These are phyloP conservation scores for Trichothecium sympodiale DNA, from an alignment of 2,329 filamentous ascomycete species.

Conservation along the genomic window DNA sequence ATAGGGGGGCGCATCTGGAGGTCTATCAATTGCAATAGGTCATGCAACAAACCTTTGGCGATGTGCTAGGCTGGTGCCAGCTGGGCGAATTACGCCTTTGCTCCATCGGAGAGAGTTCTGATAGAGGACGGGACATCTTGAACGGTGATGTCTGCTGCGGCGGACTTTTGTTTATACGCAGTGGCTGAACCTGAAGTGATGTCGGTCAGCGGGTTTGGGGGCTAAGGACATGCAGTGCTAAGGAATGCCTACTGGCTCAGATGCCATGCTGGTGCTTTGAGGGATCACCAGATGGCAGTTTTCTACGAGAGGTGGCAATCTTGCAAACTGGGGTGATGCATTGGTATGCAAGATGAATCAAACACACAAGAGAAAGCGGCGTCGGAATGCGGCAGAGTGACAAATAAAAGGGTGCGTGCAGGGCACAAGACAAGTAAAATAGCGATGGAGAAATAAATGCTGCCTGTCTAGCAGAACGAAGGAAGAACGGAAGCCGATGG, in stretches of 20 bases:
- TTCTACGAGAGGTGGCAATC: no score
- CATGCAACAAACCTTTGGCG: slow-evolving; percentile 22
- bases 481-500: no score
- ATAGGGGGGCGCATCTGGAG: slow-evolving; percentile 16
- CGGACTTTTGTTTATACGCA: slow-evolving; percentile 66
- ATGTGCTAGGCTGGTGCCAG: slow-evolving; percentile 53
- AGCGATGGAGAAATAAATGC: no score
- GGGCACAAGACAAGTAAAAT: no score
- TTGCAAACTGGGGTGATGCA: no score
- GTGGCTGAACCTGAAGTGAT: slow-evolving; percentile 52
- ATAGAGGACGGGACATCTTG: slow-evolving; percentile 67
- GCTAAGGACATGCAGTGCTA: not conserved
- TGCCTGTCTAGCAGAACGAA: no score
- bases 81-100: slow-evolving; percentile 85
- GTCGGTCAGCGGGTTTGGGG: not conserved
- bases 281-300: no score
- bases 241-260: not conserved
- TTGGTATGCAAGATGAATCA: no score
- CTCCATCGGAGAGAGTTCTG: slow-evolving; percentile 80
- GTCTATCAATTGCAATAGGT: slow-evolving; percentile 2
- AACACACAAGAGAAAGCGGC: no score
- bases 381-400: no score
- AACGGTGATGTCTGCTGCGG: slow-evolving; percentile 43
- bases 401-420: no score
- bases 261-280: no score